Base-by-base conservation (phyloP, 2,329 filamentous ascomycete genomes). In the Fusarium sp. region DNA sequence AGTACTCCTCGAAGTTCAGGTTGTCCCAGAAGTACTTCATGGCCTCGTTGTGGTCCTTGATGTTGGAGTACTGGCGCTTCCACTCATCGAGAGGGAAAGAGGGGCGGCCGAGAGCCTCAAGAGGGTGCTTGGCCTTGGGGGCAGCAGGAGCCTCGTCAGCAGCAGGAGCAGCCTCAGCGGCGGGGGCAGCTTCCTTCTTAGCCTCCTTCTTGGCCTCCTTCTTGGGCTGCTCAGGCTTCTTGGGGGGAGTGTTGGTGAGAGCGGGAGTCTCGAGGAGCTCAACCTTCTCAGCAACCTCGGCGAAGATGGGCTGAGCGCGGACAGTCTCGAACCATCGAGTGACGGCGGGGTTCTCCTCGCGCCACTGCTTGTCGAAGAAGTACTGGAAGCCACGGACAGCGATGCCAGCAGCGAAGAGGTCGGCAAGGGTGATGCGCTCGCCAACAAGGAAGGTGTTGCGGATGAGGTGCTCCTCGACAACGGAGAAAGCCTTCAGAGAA, bases 1-100 rank as follows among this genome's bases (percentile, higher is more conserved):
- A 97, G 91, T 96, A 99, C 87, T 99, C 96, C 76, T 95, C 92
- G 79, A 96, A 92, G 82, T 96, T 96, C 86, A 91, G 90, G 85
- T 97, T 94, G 88, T 98, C 92, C 96, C 96, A 99, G 92, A 99
- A 98, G 93, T 93, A 98, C 84, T 96, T 95, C 81, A 98, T 88
- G 80, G 96, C 94, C 75, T 89, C 92, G 22, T 75, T 48, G 75
- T 91, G 88, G 79, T 94, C 95, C 75, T 98, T 94, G 84, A 93
- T 90, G 91, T 99, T 99, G 81, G 96, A 99, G 91, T 97, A 99
- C 85, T 94, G 92, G 82, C 96, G 95, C 93, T 99, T 99, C 94
- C 93, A 98, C 87, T 99, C 96, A 83, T 99, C 96, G 66, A 99
- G 90, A 79, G 93, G 89, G 82, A 98, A 90, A 66, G 92, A 91